Evolutionary conservation across 2,329 filamentous ascomycete genomes (phyloP).

Genomic region (Cryoendolithus antarcticus): DNA sequence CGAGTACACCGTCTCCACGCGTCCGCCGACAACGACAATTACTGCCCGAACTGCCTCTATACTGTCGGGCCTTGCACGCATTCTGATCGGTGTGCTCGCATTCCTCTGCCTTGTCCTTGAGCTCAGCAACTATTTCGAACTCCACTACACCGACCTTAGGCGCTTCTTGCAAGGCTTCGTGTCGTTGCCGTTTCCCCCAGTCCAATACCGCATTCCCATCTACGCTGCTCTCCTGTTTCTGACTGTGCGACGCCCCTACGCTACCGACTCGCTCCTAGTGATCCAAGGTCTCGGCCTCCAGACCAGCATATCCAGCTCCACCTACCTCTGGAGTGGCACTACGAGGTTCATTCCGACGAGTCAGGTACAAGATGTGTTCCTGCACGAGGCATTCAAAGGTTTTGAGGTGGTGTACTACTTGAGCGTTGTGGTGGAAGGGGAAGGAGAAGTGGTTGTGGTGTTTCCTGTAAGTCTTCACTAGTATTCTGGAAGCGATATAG

Average conservation of each 20-base stretch:
- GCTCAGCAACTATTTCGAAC: no score
- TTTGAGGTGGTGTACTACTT: conserved; percentile 87
- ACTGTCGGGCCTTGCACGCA: no score
- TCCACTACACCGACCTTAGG: no score
- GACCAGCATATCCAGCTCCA: conserved; percentile 59
- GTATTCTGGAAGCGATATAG: background rate
- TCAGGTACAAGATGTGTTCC: conserved; percentile 82
- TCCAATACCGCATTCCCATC: no score
- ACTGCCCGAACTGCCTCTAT: conserved; percentile 19
- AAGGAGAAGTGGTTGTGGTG: conserved; percentile 83
- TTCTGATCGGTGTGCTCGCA: no score
- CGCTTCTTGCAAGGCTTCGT: no score
- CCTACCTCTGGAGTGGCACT: conserved; percentile 50
- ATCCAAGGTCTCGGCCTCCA: conserved; percentile 84
- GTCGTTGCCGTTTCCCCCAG: no score
- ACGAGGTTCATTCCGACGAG: conserved; percentile 82
- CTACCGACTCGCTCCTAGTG: conserved; percentile 75
- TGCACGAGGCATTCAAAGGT: conserved; percentile 88
- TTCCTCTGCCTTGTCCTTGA: no score
- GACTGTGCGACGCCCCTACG: conserved; percentile 19
- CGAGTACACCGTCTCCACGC: conserved; percentile 82
- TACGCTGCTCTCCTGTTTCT: conserved; percentile 17
- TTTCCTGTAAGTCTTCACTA: conserved; percentile 53
- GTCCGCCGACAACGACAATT: conserved; percentile 39
- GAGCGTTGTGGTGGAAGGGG: conserved; percentile 77